Conservation (phyloP, 2,329 filamentous ascomycete genomes). For the Colletotrichum limetticola region DNA sequence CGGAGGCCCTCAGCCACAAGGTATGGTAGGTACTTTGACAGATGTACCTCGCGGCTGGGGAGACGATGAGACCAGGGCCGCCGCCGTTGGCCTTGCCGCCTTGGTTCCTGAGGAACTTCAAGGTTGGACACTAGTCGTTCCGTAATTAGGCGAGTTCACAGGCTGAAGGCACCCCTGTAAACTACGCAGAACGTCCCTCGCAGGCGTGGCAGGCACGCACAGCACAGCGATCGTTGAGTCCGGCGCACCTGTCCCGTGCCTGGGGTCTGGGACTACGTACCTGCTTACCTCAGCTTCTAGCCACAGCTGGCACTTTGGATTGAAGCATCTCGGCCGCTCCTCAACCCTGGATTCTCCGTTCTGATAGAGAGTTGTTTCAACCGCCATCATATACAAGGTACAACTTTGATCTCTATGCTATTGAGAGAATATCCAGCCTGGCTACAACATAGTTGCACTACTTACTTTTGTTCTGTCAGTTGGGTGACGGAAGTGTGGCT, state of each 20-base stretch:
- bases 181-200: neutral
- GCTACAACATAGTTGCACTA: no score
- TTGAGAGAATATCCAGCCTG: no score
- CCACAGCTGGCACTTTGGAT: neutral
- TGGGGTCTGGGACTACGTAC: neutral
- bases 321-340: no score
- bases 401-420: no score
- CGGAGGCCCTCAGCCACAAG: neutral
- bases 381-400: no score
- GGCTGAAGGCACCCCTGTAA: constrained; percentile 16
- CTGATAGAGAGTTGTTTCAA: no score
- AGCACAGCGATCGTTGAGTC: constrained; percentile 2
- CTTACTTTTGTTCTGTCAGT: no score
- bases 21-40: neutral
- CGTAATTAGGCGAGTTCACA: constrained; percentile 27
- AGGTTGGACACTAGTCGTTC: constrained; percentile 11
- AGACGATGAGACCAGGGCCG: neutral
- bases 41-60: constrained; percentile 2
- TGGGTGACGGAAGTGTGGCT: neutral
- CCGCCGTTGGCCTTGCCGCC: neutral
- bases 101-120: constrained; percentile 3
- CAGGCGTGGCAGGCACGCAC: no score
- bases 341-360: no score
- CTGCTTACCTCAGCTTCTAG: constrained; percentile 12
- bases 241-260: neutral